phyloP scores from a whole-genome alignment of 2,329 filamentous ascomycete species.

The Diaporthe eres region DNA sequence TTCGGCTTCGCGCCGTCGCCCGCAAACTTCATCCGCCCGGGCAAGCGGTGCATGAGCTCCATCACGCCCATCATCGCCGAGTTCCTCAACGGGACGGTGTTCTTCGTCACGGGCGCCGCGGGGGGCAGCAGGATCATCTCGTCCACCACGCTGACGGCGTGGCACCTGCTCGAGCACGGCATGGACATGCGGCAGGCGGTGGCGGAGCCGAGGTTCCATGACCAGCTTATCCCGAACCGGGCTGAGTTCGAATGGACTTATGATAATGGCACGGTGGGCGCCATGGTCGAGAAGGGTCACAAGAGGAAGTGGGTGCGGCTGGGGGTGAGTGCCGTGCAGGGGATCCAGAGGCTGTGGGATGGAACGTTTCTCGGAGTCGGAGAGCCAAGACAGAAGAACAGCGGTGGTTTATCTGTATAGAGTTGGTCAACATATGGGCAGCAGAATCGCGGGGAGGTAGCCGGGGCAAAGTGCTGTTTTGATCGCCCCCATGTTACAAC shows the following conservation, averaged over 20 bases:
- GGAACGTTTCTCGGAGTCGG: constrained; percentile 83
- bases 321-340: constrained; percentile 80
- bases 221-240: constrained; percentile 82
- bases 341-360: constrained; percentile 74
- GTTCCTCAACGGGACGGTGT: constrained; percentile 75
- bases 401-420: constrained; percentile 76
- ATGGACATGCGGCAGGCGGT: constrained; percentile 76
- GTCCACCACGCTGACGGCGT: constrained; percentile 81
- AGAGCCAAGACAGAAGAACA: constrained; percentile 84
- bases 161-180: constrained; percentile 78
- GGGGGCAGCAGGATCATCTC: constrained; percentile 91
- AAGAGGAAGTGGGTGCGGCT: constrained; percentile 81
- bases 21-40: constrained; percentile 84
- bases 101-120: constrained; percentile 81
- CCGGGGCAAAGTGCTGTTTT: too few relatives aligned
- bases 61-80: constrained; percentile 86
- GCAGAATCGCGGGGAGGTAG: too few relatives aligned
- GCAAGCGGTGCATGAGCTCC: constrained; percentile 87
- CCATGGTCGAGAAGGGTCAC: constrained; percentile 76
- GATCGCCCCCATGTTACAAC: too few relatives aligned
- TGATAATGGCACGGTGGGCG: constrained; percentile 77
- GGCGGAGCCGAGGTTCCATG: constrained; percentile 79
- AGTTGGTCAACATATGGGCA: too few relatives aligned
- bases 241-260: constrained; percentile 80
- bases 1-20: constrained; percentile 88